Percentiles rank a stretch among this genome's conserved stretches.
Conservation (phyloP, 2,329 filamentous ascomycete species). For the Paecilomyces sp. region DNA sequence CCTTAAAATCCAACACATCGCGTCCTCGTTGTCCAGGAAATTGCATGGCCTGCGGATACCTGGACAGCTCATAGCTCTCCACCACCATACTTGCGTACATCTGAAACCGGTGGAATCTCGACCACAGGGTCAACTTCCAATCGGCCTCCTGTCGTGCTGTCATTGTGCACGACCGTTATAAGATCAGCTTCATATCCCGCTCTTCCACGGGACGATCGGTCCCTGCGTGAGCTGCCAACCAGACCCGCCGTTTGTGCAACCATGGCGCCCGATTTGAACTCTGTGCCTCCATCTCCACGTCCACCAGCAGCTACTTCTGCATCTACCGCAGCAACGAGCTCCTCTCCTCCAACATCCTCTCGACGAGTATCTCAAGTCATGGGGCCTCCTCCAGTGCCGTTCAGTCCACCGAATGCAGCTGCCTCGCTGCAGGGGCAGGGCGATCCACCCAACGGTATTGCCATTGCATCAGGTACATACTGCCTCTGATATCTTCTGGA, state of each 20-base stretch:
- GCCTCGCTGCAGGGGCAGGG: constrained; percentile 16
- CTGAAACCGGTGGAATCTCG: background rate
- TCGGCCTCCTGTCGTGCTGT: background rate
- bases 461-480: constrained; percentile 32
- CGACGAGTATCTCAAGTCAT: constrained; percentile 43
- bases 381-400: constrained; percentile 32
- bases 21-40: background rate
- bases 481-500: background rate
- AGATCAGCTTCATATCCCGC: background rate
- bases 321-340: constrained; percentile 16
- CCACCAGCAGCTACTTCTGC: constrained; percentile 24
- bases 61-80: background rate
- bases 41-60: background rate
- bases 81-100: background rate
- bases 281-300: constrained; percentile 30
- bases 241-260: constrained; percentile 1
- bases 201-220: background rate
- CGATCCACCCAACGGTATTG: constrained; percentile 31
- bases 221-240: background rate
- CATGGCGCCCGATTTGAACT: constrained; percentile 46
- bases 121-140: background rate
- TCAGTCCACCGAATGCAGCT: constrained; percentile 18
- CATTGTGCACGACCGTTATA: background rate
- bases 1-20: background rate
- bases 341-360: constrained; percentile 33